Conservation (phyloP, 78 protist genomes). For the Capsaspora owczarzaki region DNA sequence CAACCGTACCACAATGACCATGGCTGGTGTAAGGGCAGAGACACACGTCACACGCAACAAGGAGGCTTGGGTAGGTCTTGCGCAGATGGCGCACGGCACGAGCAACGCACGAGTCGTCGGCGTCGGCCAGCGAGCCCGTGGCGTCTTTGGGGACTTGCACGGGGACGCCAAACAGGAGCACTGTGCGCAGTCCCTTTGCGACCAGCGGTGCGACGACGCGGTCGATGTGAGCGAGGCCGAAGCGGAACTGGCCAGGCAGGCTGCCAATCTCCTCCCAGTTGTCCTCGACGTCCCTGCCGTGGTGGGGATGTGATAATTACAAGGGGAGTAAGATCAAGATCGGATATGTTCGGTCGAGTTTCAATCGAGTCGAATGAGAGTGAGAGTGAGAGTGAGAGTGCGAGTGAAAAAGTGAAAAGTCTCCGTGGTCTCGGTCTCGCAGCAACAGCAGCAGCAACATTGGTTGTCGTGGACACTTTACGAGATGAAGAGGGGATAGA, state of each 20-base stretch:
- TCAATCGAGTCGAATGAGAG: too few relatives aligned
- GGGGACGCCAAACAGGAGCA: slow-evolving; percentile 73
- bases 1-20: slow-evolving; percentile 82
- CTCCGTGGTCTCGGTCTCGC: too few relatives aligned
- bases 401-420: too few relatives aligned
- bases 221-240: slow-evolving; percentile 15
- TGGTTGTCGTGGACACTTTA: too few relatives aligned
- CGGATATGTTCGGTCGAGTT: too few relatives aligned
- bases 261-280: background rate
- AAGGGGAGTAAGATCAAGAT: background rate
- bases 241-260: background rate
- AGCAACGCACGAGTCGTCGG: slow-evolving; percentile 25
- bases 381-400: too few relatives aligned
- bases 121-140: slow-evolving; percentile 25
- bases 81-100: slow-evolving; percentile 28
- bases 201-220: slow-evolving; percentile 52
- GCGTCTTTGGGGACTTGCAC: slow-evolving; percentile 13
- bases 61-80: slow-evolving; percentile 32
- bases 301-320: background rate
- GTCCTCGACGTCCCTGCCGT: background rate
- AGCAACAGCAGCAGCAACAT: too few relatives aligned
- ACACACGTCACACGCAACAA: slow-evolving; percentile 64
- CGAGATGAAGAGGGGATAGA: slow-evolving; percentile 63
- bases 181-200: slow-evolving; percentile 52
- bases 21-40: slow-evolving; percentile 66